Base-by-base conservation (phyloP, 2,329 filamentous ascomycete genomes). In the Penicillium vulpinum region DNA sequence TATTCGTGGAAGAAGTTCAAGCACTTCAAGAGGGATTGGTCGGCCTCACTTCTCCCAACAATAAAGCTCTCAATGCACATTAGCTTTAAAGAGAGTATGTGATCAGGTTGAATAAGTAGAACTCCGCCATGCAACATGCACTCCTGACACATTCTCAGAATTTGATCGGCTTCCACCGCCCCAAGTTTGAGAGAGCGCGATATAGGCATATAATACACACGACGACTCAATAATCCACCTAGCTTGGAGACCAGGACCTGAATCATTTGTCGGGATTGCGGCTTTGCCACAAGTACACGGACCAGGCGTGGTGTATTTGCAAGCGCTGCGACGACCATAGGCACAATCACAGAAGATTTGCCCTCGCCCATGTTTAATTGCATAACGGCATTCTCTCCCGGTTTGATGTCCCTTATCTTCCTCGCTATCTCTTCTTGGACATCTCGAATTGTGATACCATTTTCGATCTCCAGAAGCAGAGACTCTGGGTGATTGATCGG, bases 281-380 rank as follows among this genome's bases (percentile, higher is more conserved):
- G 80, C 57, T 86, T 88, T 0, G 81, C 77, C 0, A 88, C 84
- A 1, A 90, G 71, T 0, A 89, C 79, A 3, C 86, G 75, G 0
- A 83, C 81, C 0, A 90, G 70, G 6, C 69, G 74, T 0, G 68
- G 63, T 0, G 76, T 75, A 41, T 88, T 74, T 0, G 83, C 82
- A 1, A 87, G 68, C 0, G 73, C 69, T 22, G 81, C 72, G 0
- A 83, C 82, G 0, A 88, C 81, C 36, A 89, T 85, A 0, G 87
- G 88, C 0, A 88, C 78, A 47, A 92, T 90, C 1, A 89, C 83
- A 0, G 87, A 88, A 0, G 85, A 85, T 60, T 90, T 90, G 0
- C 87, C 88, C 64, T 88, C 82, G 0, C 88, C 88, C 87, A 90
- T 90, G 60, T 88, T 89, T 2, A 90, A 69, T 63, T 89, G 86